Percentiles rank a stretch among this genome's conserved stretches.
These are phyloP conservation scores for Arabidopsis suecica DNA, from an alignment of 345 rosid genomes.

Conservation along the genomic window DNA sequence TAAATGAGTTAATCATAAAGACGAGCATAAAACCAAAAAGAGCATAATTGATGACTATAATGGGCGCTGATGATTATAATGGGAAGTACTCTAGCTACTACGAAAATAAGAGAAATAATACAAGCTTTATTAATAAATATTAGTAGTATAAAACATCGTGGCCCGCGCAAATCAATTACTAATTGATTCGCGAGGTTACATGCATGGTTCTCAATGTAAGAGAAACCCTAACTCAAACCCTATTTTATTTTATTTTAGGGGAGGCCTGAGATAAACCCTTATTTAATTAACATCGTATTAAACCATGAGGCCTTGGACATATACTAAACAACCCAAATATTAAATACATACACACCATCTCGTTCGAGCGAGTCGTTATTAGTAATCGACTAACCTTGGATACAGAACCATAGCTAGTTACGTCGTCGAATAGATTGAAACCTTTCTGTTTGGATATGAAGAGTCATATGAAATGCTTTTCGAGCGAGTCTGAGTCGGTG, in stretches of 20 bases:
- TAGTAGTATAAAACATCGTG: slow-evolving; percentile 10
- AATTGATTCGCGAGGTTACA: slow-evolving; percentile 33
- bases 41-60: slow-evolving; percentile 21
- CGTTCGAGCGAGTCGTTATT: not conserved
- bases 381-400: not conserved
- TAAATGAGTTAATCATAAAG: slow-evolving; percentile 14
- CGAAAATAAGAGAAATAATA: not conserved
- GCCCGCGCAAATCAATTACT: slow-evolving; percentile 25
- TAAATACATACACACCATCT: slow-evolving; percentile 6
- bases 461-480: slow-evolving; percentile 24
- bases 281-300: not conserved
- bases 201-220: slow-evolving; percentile 24
- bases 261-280: slow-evolving; percentile 13
- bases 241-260: not conserved
- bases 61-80: slow-evolving; percentile 4
- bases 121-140: slow-evolving; percentile 8
- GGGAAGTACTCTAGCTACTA: not conserved
- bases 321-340: slow-evolving; percentile 28
- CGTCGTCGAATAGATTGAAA: slow-evolving; percentile 10
- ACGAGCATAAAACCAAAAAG: slow-evolving; percentile 24
- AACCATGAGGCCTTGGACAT: slow-evolving; percentile 4
- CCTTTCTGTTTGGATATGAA: slow-evolving; percentile 27
- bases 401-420: slow-evolving; percentile 12
- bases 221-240: slow-evolving; percentile 15
- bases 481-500: slow-evolving; percentile 38